Conservation (phyloP, 441 rosid genomes). For the Pelargonium myrrhifolium region DNA sequence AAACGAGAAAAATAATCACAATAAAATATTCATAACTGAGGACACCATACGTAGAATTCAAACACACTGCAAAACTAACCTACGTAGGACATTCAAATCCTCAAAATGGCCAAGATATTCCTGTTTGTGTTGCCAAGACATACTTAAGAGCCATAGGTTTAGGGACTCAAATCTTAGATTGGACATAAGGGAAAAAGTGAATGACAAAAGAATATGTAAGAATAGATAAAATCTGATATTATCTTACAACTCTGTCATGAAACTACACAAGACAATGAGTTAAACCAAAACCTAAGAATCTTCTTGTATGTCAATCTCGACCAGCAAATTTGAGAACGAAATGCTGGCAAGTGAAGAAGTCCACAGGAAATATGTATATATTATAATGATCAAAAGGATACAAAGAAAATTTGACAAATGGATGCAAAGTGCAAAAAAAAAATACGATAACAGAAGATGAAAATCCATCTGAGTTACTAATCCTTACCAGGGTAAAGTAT, state of each 20-base stretch:
- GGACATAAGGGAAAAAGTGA: neutral
- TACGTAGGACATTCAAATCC: neutral
- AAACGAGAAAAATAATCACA: neutral
- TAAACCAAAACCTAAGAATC: constrained; percentile 1
- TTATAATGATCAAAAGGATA: neutral
- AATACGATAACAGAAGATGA: neutral
- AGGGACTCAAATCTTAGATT: neutral
- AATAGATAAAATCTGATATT: neutral
- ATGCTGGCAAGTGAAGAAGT: neutral
- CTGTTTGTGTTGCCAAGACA: neutral
- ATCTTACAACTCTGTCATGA: neutral
- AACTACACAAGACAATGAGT: neutral
- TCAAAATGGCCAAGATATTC: neutral
- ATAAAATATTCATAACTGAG: neutral
- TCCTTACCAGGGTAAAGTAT: constrained; percentile 75
- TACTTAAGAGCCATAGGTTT: neutral
- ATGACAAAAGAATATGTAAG: neutral
- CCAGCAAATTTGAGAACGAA: neutral
- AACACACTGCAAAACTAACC: neutral
- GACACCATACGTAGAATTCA: neutral
- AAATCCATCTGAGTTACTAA: neutral
- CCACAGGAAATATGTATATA: neutral
- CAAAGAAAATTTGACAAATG: neutral
- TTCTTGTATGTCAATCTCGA: constrained; percentile 2
- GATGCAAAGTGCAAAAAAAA: neutral